phyloP scores from a whole-genome alignment of 192 early-diverging fungal genomes.

The Coemansia furcata region DNA sequence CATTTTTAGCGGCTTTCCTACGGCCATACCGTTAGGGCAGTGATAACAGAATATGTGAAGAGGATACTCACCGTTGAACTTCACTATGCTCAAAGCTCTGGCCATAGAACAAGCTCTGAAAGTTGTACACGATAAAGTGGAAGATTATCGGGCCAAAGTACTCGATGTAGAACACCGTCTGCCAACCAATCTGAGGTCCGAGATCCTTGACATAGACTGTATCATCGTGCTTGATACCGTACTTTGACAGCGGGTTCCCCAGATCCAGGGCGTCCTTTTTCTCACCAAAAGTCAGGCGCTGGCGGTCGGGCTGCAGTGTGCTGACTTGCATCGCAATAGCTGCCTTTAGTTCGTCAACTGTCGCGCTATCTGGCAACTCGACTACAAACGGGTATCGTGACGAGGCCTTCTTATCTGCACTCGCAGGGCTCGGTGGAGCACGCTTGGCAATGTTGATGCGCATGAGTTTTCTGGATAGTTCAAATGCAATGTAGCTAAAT shows the following conservation, averaged over 20 bases:
- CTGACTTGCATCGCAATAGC: conserved; percentile 62
- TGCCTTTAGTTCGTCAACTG: conserved; percentile 66
- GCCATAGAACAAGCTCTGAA: conserved; percentile 68
- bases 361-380: conserved; percentile 60
- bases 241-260: conserved; percentile 58
- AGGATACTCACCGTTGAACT: conserved; percentile 63
- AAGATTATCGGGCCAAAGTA: conserved; percentile 87
- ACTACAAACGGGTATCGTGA: conserved; percentile 53
- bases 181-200: conserved; percentile 92
- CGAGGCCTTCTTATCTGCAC: neutral
- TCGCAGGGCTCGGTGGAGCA: conserved; percentile 5
- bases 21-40: neutral
- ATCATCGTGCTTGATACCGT: conserved; percentile 63
- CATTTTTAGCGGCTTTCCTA: neutral
- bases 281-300: conserved; percentile 73
- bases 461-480: conserved; percentile 42
- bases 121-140: conserved; percentile 83
- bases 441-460: conserved; percentile 41
- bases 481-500: conserved; percentile 18
- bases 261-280: conserved; percentile 58
- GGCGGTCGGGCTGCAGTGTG: conserved; percentile 65
- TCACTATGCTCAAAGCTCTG: conserved; percentile 62
- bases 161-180: conserved; percentile 90
- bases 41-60: neutral
- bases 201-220: conserved; percentile 69